A percentile compares a stretch with the other conserved stretches of the same genome.
Conservation (phyloP, 192 early-diverging fungal species). For the Umbelopsis vinacea region DNA sequence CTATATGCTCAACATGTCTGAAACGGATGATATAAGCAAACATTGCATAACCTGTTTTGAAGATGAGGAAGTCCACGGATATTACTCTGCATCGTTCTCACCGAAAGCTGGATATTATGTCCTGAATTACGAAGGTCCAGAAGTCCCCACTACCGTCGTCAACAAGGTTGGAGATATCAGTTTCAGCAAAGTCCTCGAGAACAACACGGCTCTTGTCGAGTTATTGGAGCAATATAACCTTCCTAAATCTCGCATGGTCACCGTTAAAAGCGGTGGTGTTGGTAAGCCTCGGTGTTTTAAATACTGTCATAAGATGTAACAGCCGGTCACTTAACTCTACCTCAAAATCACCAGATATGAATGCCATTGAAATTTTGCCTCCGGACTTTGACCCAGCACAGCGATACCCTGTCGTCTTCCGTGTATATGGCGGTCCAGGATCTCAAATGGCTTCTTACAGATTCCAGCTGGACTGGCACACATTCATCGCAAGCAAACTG, state of each 20-base stretch:
- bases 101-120: constrained; percentile 72
- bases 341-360: constrained; percentile 53
- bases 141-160: constrained; percentile 77
- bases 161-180: constrained; percentile 53
- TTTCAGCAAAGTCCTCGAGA: constrained; percentile 59
- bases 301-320: neutral
- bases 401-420: constrained; percentile 88
- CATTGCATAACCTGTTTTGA: constrained; percentile 37
- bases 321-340: neutral
- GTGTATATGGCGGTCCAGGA: constrained; percentile 89
- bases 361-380: constrained; percentile 81
- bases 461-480: constrained; percentile 75
- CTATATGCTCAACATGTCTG: constrained; percentile 38
- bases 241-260: constrained; percentile 53
- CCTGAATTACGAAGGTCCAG: constrained; percentile 83
- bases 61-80: constrained; percentile 54
- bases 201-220: constrained; percentile 56
- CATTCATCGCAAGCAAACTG: constrained; percentile 65
- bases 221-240: constrained; percentile 59
- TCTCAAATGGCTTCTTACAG: constrained; percentile 78
- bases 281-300: constrained; percentile 12
- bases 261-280: constrained; percentile 40
- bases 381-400: constrained; percentile 72
- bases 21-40: constrained; percentile 15
- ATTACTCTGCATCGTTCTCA: constrained; percentile 77